phyloP scores from a whole-genome alignment of 139 green algal species.

The Chlorella sp. region DNA sequence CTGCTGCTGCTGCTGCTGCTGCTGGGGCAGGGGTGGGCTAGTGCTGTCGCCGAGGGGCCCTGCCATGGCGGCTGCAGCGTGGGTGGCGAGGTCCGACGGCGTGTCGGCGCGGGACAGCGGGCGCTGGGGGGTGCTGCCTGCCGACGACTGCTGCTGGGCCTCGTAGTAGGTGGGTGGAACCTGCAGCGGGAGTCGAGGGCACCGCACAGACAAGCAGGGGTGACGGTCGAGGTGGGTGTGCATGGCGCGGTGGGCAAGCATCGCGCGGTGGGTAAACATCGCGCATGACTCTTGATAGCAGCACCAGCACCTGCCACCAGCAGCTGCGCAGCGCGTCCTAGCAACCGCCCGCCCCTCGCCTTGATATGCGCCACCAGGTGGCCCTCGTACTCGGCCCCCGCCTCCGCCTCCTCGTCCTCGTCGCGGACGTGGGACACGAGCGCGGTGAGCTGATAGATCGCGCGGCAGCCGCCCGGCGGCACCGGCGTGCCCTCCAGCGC shows the following conservation, averaged over 20 bases:
- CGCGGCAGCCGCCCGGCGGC: slow-evolving; percentile 9
- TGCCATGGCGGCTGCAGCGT: neutral
- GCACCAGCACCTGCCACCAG: neutral
- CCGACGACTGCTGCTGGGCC: slow-evolving; percentile 24
- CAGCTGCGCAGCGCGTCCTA: no score
- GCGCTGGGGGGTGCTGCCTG: slow-evolving; percentile 7
- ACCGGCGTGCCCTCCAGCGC: neutral
- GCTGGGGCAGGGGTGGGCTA: neutral
- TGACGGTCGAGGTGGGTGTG: no score
- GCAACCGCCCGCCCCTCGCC: slow-evolving; percentile 4
- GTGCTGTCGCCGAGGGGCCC: neutral
- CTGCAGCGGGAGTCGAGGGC: neutral
- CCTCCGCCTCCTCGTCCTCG: slow-evolving; percentile 46
- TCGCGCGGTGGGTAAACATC: no score
- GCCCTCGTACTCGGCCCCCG: slow-evolving; percentile 49
- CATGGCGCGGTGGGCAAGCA: no score
- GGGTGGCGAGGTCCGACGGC: neutral
- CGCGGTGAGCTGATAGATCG: slow-evolving; percentile 75
- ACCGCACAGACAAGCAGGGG: no score
- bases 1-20: neutral
- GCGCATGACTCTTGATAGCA: neutral
- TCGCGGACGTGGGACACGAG: slow-evolving; percentile 74
- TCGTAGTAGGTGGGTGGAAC: slow-evolving; percentile 33
- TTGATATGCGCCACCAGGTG: slow-evolving; percentile 81
- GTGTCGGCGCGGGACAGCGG: slow-evolving; percentile 16